Conservation (phyloP, 305 asterid species). For the Fraxinus sp. region DNA sequence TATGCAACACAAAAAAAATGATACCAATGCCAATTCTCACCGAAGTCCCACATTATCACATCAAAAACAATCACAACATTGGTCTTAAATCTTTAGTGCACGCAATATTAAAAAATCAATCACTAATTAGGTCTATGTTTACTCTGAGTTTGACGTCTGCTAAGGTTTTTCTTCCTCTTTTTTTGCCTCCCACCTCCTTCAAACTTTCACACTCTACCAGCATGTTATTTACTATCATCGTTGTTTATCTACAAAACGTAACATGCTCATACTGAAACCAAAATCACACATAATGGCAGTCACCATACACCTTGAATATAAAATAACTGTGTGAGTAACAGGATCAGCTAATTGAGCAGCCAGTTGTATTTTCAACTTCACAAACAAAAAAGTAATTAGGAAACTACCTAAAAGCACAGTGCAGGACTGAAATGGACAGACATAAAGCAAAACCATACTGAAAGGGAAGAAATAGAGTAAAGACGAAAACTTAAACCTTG, state of each 20-base stretch:
- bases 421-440: not conserved
- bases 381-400: not conserved
- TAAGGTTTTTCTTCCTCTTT: not conserved
- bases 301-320: not conserved
- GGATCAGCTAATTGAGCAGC: not conserved
- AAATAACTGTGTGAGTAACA: not conserved
- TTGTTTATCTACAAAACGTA: not conserved
- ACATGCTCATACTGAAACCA: not conserved
- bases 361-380: not conserved
- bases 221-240: not conserved
- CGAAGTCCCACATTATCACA: not conserved
- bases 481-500: slow-evolving; percentile 48
- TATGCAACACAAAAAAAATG: not conserved
- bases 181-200: not conserved
- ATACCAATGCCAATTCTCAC: not conserved
- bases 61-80: not conserved
- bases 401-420: slow-evolving; percentile 9
- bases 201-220: not conserved
- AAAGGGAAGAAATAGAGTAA: not conserved
- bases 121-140: not conserved
- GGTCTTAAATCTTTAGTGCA: not conserved
- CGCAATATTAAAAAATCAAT: not conserved
- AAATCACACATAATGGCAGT: not conserved
- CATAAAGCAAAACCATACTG: not conserved
- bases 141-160: not conserved